Conservation (phyloP, 345 rosid genomes). For the Cardiospermum halicacabum region DNA sequence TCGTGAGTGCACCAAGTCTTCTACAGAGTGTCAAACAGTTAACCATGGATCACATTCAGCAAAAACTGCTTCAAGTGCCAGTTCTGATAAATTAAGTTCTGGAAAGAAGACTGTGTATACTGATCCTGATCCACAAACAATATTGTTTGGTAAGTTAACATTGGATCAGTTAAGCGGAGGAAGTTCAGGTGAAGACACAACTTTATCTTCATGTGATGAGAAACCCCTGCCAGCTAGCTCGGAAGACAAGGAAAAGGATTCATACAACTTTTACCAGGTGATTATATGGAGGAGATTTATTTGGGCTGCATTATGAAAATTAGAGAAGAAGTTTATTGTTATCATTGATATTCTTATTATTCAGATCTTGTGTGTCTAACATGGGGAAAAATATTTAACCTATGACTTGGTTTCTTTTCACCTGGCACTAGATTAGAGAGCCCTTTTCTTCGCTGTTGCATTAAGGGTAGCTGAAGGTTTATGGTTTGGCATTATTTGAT, state of each 20-base stretch:
- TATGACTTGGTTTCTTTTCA: not conserved
- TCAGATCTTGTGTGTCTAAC: too few species aligned
- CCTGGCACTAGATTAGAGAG: not conserved
- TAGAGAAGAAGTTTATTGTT: not conserved
- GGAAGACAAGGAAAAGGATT: slow-evolving; percentile 49
- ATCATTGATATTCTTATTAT: too few species aligned
- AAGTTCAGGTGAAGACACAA: slow-evolving; percentile 32
- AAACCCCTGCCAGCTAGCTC: slow-evolving; percentile 30
- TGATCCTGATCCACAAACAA: slow-evolving; percentile 27
- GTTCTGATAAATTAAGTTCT: slow-evolving; percentile 18
- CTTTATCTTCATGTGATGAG: slow-evolving; percentile 39
- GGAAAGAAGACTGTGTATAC: slow-evolving; percentile 17
- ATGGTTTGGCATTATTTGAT: not conserved
- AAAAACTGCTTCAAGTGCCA: slow-evolving; percentile 28
- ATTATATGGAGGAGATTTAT: slow-evolving; percentile 8
- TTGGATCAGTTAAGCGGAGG: slow-evolving; percentile 28
- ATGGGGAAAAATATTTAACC: too few species aligned
- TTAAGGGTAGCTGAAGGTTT: not conserved
- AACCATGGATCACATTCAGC: slow-evolving; percentile 16
- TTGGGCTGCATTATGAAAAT: not conserved
- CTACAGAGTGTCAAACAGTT: slow-evolving; percentile 20
- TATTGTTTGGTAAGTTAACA: slow-evolving; percentile 20
- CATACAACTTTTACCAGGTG: slow-evolving; percentile 89
- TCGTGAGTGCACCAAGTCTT: slow-evolving; percentile 21
- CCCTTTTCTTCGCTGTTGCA: slow-evolving; percentile 1